These are phyloP conservation scores for Penicillium sp. DNA, from an alignment of 2,329 filamentous ascomycete species.

Conservation along the genomic window DNA sequence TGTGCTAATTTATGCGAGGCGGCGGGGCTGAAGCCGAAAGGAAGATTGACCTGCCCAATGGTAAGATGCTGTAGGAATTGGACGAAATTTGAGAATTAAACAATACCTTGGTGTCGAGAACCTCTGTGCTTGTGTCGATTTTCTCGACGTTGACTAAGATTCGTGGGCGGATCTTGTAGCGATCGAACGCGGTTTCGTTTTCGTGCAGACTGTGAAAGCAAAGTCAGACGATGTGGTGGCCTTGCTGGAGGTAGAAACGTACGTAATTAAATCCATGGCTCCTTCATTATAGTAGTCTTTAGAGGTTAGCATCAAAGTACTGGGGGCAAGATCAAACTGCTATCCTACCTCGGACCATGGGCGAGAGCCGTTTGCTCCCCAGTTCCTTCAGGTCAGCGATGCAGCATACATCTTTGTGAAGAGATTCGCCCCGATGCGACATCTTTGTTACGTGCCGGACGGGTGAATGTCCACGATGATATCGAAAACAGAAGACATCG, in stretches of 20 bases:
- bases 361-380: conserved; percentile 40
- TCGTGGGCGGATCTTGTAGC: conserved; percentile 50
- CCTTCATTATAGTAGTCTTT: conserved; percentile 60
- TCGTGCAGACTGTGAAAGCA: conserved; percentile 42
- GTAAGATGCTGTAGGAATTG: not conserved
- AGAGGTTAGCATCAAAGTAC: not conserved
- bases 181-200: conserved; percentile 53
- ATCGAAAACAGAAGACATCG: not conserved
- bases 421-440: conserved; percentile 31
- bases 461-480: not conserved
- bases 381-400: conserved; percentile 43
- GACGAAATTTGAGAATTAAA: not conserved
- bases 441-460: conserved; percentile 17
- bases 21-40: conserved; percentile 54
- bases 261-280: conserved; percentile 55
- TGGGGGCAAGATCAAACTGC: not conserved
- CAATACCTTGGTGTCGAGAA: conserved; percentile 43
- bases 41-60: conserved; percentile 40
- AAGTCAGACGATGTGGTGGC: not conserved
- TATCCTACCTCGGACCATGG: conserved; percentile 40
- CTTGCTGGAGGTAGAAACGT: not conserved
- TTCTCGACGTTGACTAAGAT: conserved; percentile 46
- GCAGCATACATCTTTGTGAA: conserved; percentile 30
- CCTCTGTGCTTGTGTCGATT: conserved; percentile 44
- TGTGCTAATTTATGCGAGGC: conserved; percentile 56